phyloP scores from a whole-genome alignment of 1,284 basidiomycete genomes.

The Heliocybe sulcata region DNA sequence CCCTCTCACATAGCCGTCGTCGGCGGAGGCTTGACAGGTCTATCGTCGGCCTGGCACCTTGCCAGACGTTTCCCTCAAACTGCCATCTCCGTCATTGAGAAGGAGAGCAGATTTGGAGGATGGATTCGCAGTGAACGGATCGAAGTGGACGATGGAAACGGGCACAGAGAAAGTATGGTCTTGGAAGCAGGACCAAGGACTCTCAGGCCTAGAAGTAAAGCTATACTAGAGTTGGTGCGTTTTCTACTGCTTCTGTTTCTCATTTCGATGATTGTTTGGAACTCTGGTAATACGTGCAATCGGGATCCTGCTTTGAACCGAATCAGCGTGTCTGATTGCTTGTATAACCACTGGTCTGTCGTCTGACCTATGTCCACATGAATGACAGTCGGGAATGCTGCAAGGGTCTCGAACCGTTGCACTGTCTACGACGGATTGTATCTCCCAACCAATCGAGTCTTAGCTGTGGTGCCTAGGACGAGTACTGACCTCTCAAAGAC shows the following conservation, averaged over 20 bases:
- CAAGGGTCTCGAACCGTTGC: no score
- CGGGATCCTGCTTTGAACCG: background rate
- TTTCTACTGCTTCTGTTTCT: background rate
- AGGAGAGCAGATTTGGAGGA: slow-evolving; percentile 62
- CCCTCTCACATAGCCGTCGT: slow-evolving; percentile 55
- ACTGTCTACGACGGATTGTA: background rate
- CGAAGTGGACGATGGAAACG: slow-evolving; percentile 27
- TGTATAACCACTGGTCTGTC: no score
- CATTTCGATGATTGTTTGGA: no score
- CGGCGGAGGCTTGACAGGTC: slow-evolving; percentile 79
- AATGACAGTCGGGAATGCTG: no score
- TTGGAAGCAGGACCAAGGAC: slow-evolving; percentile 84
- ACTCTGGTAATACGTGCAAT: no score
- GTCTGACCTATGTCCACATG: no score
- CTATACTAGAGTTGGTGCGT: slow-evolving; percentile 77
- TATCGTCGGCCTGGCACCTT: slow-evolving; percentile 77
- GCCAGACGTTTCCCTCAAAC: slow-evolving; percentile 54
- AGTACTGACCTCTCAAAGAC: slow-evolving; percentile 10
- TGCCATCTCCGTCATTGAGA: slow-evolving; percentile 67
- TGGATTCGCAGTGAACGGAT: slow-evolving; percentile 72
- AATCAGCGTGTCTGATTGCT: background rate
- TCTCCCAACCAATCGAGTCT: background rate
- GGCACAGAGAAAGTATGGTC: slow-evolving; percentile 35
- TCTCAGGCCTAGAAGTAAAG: slow-evolving; percentile 65
- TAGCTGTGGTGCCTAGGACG: background rate